Conservation (phyloP, 2,329 filamentous ascomycete species). For the Aureobasidium subglaciale region DNA sequence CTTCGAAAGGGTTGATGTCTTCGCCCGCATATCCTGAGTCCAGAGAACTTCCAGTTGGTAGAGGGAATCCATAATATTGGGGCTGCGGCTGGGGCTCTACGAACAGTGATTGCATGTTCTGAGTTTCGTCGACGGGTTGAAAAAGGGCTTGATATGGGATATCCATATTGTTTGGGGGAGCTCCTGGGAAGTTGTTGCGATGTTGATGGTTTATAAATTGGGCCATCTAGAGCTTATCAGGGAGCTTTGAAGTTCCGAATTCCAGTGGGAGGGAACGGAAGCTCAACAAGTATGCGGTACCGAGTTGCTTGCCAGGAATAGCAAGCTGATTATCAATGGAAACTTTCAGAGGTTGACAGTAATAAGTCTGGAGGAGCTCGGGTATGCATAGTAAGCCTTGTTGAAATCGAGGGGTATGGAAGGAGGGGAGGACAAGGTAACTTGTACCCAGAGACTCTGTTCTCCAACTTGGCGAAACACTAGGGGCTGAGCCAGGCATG, state of each 20-base stretch:
- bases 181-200: not conserved
- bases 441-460: conserved; percentile 1
- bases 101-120: not conserved
- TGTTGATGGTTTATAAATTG: not conserved
- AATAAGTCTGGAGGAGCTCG: not conserved
- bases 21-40: conserved; percentile 14
- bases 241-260: not conserved
- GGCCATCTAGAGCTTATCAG: not conserved
- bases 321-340: not conserved
- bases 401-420: conserved; percentile 3
- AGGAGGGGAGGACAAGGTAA: conserved; percentile 11
- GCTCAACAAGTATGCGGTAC: not conserved
- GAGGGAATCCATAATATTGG: not conserved
- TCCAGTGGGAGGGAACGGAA: not conserved
- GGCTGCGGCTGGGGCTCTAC: not conserved
- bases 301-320: not conserved
- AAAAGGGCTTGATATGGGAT: not conserved
- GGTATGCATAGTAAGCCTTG: conserved; percentile 4
- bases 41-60: conserved; percentile 7
- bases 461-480: conserved; percentile 8
- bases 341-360: not conserved
- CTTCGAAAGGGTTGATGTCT: conserved; percentile 11
- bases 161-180: not conserved
- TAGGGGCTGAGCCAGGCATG: not conserved
- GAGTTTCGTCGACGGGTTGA: not conserved